Conservation (phyloP, 2,329 filamentous ascomycete genomes). For the Ophiosphaerella korrae region DNA sequence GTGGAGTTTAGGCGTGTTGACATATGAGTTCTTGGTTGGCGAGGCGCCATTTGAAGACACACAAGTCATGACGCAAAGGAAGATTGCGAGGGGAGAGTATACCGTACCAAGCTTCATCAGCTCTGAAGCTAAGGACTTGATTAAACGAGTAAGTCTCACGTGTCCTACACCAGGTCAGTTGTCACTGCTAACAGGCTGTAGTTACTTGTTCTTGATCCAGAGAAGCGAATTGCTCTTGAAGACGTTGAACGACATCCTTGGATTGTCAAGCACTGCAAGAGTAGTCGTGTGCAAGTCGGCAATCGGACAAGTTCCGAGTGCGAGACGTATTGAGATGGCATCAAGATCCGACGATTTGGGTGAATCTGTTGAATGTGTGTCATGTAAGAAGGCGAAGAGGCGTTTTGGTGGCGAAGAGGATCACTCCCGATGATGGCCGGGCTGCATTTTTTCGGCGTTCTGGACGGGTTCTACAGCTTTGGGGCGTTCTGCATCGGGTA, state of each 20-base stretch:
- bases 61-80: constrained; percentile 88
- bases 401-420: constrained; percentile 7
- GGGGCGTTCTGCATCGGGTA: constrained; percentile 5
- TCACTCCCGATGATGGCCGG: not conserved
- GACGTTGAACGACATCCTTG: constrained; percentile 90
- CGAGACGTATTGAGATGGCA: constrained; percentile 21
- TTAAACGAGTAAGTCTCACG: constrained; percentile 74
- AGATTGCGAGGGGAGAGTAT: constrained; percentile 91
- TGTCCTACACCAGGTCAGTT: not conserved
- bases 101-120: constrained; percentile 89
- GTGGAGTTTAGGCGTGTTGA: constrained; percentile 93
- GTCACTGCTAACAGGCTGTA: constrained; percentile 20
- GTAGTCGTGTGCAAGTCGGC: constrained; percentile 8
- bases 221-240: constrained; percentile 88
- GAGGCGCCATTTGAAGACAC: constrained; percentile 98
- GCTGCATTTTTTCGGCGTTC: constrained; percentile 9
- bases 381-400: constrained; percentile 20
- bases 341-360: constrained; percentile 2
- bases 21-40: constrained; percentile 94
- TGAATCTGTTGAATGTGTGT: constrained; percentile 18
- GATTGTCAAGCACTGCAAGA: constrained; percentile 91
- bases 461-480: not conserved
- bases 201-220: constrained; percentile 85
- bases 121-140: constrained; percentile 86
- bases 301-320: constrained; percentile 32